A percentile compares a stretch with the other conserved stretches of the same genome.
Evolutionary conservation across 345 rosid species (phyloP).

Genomic region (Salix purpurea): DNA sequence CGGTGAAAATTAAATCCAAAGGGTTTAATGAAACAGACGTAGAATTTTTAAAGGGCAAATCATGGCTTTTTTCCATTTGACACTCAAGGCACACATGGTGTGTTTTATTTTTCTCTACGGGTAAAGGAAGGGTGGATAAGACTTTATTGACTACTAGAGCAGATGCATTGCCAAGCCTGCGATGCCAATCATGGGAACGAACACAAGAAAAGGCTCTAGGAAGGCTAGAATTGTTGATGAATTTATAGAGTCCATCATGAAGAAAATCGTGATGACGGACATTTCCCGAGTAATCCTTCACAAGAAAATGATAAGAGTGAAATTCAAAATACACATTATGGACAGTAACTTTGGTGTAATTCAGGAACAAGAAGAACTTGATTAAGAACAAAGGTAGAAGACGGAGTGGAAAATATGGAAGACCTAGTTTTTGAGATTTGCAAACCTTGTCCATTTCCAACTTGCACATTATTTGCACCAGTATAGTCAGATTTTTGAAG

Average conservation of each 20-base stretch:
- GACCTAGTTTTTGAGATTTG: not conserved
- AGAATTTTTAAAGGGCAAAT: no score
- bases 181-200: not conserved
- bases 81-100: not conserved
- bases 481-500: no score
- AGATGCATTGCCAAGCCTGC: not conserved
- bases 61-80: not conserved
- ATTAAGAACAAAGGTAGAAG: not conserved
- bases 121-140: not conserved
- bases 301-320: not conserved
- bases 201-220: not conserved
- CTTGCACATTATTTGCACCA: no score
- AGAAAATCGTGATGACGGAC: not conserved
- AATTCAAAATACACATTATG: no score
- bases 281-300: not conserved
- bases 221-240: no score
- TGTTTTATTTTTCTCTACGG: no score
- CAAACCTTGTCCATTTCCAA: no score
- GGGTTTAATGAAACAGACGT: rapidly evolving
- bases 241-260: no score
- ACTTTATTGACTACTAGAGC: no score
- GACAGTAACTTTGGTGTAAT: no score
- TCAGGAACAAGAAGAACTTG: not conserved
- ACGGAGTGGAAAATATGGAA: not conserved
- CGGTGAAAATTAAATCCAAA: not conserved